Conservation (phyloP, 2,329 filamentous ascomycete species). For the Scedosporium dehoogii region DNA sequence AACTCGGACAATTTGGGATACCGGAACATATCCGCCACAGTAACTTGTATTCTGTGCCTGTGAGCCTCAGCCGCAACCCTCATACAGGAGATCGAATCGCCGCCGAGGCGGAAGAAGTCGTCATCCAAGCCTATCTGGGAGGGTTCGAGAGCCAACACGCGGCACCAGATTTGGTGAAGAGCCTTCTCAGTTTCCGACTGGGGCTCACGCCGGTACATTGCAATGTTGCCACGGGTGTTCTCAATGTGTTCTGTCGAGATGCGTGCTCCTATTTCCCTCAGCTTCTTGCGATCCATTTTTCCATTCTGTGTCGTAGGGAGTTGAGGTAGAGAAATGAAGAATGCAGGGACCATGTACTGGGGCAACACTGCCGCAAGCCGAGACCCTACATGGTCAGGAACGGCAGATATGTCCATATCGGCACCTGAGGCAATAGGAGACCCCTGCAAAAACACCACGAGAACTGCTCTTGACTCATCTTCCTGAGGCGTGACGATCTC, state of each 20-base stretch:
- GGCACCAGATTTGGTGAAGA: conserved; percentile 25
- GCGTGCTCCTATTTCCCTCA: neutral
- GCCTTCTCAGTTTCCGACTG: conserved; percentile 20
- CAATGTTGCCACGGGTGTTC: neutral
- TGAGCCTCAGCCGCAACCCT: conserved; percentile 33
- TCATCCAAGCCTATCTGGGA: conserved; percentile 23
- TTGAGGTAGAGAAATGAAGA: conserved; percentile 25
- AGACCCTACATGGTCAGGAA: conserved; percentile 16
- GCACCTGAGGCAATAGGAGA: neutral
- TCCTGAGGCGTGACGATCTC: too few species aligned
- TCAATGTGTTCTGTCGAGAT: neutral
- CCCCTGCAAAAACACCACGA: too few species aligned
- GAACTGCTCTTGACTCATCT: too few species aligned
- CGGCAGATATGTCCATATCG: conserved; percentile 13
- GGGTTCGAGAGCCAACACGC: conserved; percentile 20
- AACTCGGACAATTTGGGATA: too few species aligned
- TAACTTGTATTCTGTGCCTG: conserved; percentile 11
- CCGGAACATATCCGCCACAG: neutral
- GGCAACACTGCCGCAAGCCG: too few species aligned
- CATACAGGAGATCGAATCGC: conserved; percentile 42
- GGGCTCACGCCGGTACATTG: neutral
- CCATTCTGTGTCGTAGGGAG: neutral
- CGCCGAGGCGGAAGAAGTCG: conserved; percentile 37
- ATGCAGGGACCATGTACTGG: conserved; percentile 36
- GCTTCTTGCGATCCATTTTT: neutral